These are phyloP conservation scores for Cladosporium austrohemisphaericum DNA, from an alignment of 2,329 filamentous ascomycete species.

Conservation along the genomic window DNA sequence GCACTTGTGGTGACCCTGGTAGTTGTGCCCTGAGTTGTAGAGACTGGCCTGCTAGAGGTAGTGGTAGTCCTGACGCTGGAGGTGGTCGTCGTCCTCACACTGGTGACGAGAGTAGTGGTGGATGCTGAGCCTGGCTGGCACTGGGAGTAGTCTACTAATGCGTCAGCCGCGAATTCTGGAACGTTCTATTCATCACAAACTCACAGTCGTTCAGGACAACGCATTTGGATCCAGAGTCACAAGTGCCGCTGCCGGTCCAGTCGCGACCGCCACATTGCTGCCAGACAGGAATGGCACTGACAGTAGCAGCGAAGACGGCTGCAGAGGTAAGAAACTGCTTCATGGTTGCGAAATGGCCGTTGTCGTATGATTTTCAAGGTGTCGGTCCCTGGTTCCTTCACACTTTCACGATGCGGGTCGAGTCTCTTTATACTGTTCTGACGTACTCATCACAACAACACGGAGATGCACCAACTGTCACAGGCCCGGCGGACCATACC, in stretches of 20 bases:
- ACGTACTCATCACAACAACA: background rate
- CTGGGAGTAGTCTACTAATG: slow-evolving; percentile 23
- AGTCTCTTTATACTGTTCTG: slow-evolving; percentile 4
- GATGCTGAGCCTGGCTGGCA: slow-evolving; percentile 23
- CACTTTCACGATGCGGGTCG: background rate
- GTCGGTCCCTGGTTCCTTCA: background rate
- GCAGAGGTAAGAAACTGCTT: slow-evolving; percentile 12
- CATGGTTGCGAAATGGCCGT: slow-evolving; percentile 4
- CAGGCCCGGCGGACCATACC: slow-evolving; percentile 15
- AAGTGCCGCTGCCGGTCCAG: slow-evolving; percentile 20
- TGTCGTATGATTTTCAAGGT: background rate
- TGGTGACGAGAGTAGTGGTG: slow-evolving; percentile 23
- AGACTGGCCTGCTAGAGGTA: background rate
- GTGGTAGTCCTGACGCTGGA: slow-evolving; percentile 16
- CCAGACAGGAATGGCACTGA: slow-evolving; percentile 18
- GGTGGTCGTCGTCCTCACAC: slow-evolving; percentile 12
- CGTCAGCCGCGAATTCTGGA: slow-evolving; percentile 13
- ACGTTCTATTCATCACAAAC: background rate
- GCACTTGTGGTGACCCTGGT: background rate
- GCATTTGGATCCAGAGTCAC: slow-evolving; percentile 21
- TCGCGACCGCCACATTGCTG: slow-evolving; percentile 19
- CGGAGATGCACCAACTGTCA: background rate
- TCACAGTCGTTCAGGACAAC: slow-evolving; percentile 22
- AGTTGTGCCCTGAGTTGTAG: background rate
- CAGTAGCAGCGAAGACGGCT: slow-evolving; percentile 18